phyloP scores from a whole-genome alignment of 73 alveolate genomes.

The Symbiodinium pilosum region DNA sequence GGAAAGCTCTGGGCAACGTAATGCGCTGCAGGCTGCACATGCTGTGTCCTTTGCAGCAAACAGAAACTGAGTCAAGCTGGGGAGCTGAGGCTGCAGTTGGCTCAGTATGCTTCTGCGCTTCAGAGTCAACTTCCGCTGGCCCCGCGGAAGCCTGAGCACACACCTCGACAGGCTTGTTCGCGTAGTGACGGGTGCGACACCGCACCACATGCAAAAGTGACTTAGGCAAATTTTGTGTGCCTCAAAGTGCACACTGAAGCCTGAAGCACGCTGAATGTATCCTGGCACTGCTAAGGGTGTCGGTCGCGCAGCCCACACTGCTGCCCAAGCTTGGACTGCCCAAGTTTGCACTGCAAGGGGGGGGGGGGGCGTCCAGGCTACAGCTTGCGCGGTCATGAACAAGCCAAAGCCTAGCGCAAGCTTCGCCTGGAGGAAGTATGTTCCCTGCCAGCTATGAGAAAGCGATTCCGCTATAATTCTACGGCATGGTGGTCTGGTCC shows the following conservation, averaged over 20 bases:
- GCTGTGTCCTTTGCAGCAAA: no score
- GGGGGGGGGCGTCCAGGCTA: background rate
- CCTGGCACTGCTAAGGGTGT: background rate
- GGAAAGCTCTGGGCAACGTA: no score
- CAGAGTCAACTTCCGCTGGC: background rate
- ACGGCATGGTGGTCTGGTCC: no score
- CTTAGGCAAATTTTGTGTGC: no score
- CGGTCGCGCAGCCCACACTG: background rate
- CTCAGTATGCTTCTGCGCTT: background rate
- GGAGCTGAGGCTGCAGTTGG: background rate
- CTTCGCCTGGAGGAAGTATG: background rate
- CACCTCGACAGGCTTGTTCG: no score
- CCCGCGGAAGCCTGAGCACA: background rate
- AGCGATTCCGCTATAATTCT: background rate
- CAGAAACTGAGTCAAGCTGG: no score
- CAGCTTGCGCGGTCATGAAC: no score
- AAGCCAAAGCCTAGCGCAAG: background rate
- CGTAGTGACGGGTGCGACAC: no score
- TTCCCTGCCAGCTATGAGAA: background rate
- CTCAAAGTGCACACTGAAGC: background rate
- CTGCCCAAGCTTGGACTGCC: slow-evolving; percentile 3
- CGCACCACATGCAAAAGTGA: no score
- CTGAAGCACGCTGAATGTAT: background rate
- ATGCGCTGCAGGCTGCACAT: no score
- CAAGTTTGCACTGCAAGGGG: no score